Evolutionary conservation across 2,329 filamentous ascomycete genomes (phyloP), one percentile per base, ranked within the genome.

Genomic region (Pochonia chlamydosporia): DNA sequence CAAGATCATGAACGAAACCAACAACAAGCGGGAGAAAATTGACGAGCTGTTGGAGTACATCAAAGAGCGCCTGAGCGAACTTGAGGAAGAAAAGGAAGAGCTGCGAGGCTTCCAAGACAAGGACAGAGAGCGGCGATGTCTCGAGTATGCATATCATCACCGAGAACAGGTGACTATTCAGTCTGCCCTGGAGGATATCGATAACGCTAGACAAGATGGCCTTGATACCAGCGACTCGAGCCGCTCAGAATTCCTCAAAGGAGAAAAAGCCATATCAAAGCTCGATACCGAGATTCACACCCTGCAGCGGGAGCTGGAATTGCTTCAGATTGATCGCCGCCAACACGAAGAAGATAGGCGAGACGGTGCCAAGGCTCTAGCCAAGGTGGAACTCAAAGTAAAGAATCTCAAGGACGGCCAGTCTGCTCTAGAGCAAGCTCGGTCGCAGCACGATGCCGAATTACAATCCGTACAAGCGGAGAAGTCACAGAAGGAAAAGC

Each of bases 51-150:
- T 99, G 11, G 83, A 86, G 45, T 95, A 93, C 60, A 96, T 99
- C 67, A 90, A 93, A 59, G 89, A 95, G 59, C 84, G 93, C 45
- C 74, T 99, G 46, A 77, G 74, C 33, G 93, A 99, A 66, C 75
- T 99, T 0, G 93, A 99, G 65, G 91, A 96, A 63, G 93, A 99
- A 67, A 97, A 97, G 65, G 90, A 96, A 60, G 95, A 99, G 66
- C 75, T 99, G 33, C 83, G 90, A 40, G 90, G 85, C 7, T 99
- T 91, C 63, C 93, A 97, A 65, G 90, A 96, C 51, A 96, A 95
- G 64, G 93, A 99, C 59, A 84, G 87, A 49, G 91, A 99, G 66
- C 82, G 90, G 49, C 79, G 91, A 54, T 96, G 91, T 63, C 75
- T 99, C 40, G 89, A 97, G 65, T 97, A 97, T 63, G 93, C 91